Conservation (phyloP, 352 stramenopile species). For the Phytopythium vexans region DNA sequence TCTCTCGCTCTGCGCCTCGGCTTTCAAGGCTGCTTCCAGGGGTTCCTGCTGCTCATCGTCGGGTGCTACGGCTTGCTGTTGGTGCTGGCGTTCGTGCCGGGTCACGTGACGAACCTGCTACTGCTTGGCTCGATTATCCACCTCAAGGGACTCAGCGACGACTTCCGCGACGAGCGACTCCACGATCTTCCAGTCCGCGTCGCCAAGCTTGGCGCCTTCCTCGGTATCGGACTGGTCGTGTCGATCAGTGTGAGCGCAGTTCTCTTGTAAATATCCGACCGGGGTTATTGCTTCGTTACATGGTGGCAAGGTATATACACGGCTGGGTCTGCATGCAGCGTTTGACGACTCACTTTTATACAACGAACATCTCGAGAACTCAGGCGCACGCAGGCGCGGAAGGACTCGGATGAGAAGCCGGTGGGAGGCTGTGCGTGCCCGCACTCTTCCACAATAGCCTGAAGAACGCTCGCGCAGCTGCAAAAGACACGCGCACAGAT, state of each 20-base stretch:
- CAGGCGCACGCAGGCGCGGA: no score
- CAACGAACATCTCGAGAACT: no score
- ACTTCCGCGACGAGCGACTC: constrained; percentile 66
- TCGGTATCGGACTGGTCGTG: constrained; percentile 44
- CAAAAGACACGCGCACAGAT: constrained; percentile 47
- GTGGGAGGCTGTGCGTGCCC: background rate
- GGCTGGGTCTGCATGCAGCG: background rate
- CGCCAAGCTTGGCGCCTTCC: constrained; percentile 32
- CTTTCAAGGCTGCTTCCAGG: constrained; percentile 59
- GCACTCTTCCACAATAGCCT: constrained; percentile 48
- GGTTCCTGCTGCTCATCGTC: constrained; percentile 60
- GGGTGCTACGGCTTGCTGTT: constrained; percentile 52
- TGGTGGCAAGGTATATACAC: constrained; percentile 4
- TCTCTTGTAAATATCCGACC: constrained; percentile 11
- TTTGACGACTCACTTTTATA: no score
- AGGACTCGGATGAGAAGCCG: no score
- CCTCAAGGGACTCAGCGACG: constrained; percentile 67
- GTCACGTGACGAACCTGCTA: constrained; percentile 68
- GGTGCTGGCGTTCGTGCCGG: constrained; percentile 41
- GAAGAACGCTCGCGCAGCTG: constrained; percentile 68
- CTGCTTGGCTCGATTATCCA: constrained; percentile 50
- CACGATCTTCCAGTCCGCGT: constrained; percentile 53
- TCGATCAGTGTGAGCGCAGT: constrained; percentile 56
- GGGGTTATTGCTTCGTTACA: constrained; percentile 8
- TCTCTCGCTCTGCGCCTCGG: constrained; percentile 59